phyloP scores from a whole-genome alignment of 768 basidiomycete genomes.

The Leccinum imitatum region DNA sequence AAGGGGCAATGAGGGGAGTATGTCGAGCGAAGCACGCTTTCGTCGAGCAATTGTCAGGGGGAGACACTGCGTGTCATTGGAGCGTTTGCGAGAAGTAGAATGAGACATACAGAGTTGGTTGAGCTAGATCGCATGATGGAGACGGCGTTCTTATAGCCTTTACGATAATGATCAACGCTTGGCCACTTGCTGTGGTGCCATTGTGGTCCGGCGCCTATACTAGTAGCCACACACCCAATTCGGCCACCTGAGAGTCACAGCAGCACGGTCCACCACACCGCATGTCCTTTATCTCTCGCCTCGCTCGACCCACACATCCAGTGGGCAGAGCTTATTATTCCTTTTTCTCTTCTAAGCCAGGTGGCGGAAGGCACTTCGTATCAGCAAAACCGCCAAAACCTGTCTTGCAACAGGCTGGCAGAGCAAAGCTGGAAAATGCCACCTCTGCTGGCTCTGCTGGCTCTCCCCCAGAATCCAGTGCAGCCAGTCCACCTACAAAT shows the following conservation, averaged over 20 bases:
- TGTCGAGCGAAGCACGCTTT: conserved; percentile 20
- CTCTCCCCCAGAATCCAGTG: conserved; percentile 30
- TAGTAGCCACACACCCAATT: not conserved
- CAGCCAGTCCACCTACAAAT: conserved; percentile 16
- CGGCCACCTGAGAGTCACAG: not conserved
- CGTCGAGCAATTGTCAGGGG: conserved; percentile 1
- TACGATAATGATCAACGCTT: too few relatives aligned
- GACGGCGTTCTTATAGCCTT: not conserved
- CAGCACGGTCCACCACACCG: not conserved
- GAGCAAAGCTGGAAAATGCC: conserved; percentile 41
- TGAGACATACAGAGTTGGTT: conserved; percentile 9
- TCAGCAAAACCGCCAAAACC: conserved; percentile 64
- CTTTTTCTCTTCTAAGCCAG: conserved; percentile 76
- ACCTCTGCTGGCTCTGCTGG: conserved; percentile 33
- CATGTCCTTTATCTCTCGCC: conserved; percentile 54
- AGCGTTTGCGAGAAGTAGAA: not conserved
- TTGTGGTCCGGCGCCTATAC: not conserved
- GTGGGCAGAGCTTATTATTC: conserved; percentile 68
- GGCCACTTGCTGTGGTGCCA: conserved; percentile 1
- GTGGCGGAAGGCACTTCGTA: conserved; percentile 73
- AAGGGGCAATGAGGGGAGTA: conserved; percentile 37
- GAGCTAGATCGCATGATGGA: not conserved
- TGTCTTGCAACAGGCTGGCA: conserved; percentile 36
- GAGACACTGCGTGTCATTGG: not conserved
- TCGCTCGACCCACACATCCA: conserved; percentile 47